These are phyloP conservation scores for Setaria italica DNA, from an alignment of 202 grass and related monocot species.

Conservation along the genomic window DNA sequence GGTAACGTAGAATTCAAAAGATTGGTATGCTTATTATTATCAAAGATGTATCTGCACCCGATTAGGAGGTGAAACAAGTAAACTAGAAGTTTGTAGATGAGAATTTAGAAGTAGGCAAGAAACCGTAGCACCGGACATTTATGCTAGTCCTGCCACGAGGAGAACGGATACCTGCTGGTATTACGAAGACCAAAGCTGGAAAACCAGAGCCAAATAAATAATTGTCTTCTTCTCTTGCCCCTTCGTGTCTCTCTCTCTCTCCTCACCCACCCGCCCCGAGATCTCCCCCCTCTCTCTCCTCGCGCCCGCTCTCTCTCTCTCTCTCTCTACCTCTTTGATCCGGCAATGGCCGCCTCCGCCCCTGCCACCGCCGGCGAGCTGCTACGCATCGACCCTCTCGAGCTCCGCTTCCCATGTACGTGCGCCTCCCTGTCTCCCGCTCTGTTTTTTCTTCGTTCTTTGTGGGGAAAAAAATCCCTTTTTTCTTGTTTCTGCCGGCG, in stretches of 20 bases:
- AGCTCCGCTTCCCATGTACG: constrained; percentile 73
- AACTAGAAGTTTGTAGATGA: too few species aligned
- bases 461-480: not conserved
- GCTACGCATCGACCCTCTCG: constrained; percentile 66
- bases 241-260: not conserved
- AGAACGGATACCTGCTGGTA: not conserved
- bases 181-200: not conserved
- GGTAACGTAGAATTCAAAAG: too few species aligned
- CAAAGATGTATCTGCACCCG: too few species aligned
- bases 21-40: too few species aligned
- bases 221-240: not conserved
- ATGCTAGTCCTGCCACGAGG: too few species aligned
- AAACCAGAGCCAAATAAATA: constrained; percentile 33
- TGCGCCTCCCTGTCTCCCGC: not conserved
- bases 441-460: not conserved
- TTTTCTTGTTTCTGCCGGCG: not conserved
- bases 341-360: constrained; percentile 47
- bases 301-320: not conserved
- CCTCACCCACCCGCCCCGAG: constrained; percentile 37
- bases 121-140: too few species aligned
- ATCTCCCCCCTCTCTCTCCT: constrained; percentile 38
- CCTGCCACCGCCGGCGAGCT: constrained; percentile 56
- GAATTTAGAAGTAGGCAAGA: too few species aligned
- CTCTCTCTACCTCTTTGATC: constrained; percentile 7
- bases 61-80: too few species aligned